Percentiles rank a stretch among this genome's conserved stretches.
phyloP scores from a whole-genome alignment of 2,329 filamentous ascomycete species.

The Colletotrichum salicis region DNA sequence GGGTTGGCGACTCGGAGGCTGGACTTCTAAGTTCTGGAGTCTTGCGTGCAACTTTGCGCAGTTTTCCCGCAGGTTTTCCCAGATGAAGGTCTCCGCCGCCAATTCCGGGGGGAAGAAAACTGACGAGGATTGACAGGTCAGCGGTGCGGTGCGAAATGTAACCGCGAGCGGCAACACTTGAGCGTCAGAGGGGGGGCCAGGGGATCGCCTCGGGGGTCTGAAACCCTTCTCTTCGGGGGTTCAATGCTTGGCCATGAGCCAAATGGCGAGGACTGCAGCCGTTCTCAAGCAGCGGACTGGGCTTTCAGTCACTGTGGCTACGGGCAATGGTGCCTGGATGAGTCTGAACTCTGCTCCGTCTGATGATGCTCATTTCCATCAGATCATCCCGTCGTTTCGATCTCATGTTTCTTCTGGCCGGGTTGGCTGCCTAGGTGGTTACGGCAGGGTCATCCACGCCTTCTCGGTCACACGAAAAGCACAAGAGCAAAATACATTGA shows the following conservation, averaged over 20 bases:
- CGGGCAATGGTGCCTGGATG: background rate
- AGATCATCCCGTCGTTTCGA: conserved; percentile 33
- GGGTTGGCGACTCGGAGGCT: background rate
- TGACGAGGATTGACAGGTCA: background rate
- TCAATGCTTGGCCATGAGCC: conserved; percentile 27
- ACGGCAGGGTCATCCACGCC: conserved; percentile 1
- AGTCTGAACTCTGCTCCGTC: conserved; percentile 15
- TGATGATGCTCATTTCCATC: conserved; percentile 12
- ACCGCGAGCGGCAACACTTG: background rate
- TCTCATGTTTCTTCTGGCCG: conserved; percentile 8
- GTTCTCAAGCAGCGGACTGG: background rate
- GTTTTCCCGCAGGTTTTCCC: conserved; percentile 28
- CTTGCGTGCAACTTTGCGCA: background rate
- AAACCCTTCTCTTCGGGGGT: conserved; percentile 26
- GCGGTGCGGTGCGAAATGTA: conserved; percentile 1
- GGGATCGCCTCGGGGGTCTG: conserved; percentile 35
- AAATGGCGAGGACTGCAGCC: background rate
- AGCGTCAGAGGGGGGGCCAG: background rate
- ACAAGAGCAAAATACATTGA: background rate
- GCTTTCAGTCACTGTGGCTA: background rate
- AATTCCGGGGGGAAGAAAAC: conserved; percentile 20
- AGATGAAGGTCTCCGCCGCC: conserved; percentile 17
- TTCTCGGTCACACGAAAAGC: background rate
- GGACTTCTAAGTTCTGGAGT: background rate
- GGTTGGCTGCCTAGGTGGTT: background rate